Percentiles rank a stretch among this genome's conserved stretches.
These are phyloP conservation scores for Papiliotrema fonsecae DNA, from an alignment of 1,284 basidiomycete species.

Conservation along the genomic window DNA sequence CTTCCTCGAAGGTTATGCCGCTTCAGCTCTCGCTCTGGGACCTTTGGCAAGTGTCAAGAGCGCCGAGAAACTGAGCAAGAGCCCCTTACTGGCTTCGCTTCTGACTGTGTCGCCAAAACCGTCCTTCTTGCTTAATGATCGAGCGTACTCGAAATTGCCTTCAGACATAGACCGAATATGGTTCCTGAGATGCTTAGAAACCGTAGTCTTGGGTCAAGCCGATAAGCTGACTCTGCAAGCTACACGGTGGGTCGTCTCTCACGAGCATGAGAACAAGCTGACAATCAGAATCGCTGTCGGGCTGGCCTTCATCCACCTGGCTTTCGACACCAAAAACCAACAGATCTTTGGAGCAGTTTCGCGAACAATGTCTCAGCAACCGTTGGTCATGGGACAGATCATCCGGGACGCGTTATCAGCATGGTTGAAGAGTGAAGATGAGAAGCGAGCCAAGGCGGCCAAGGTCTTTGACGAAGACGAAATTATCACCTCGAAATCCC, in stretches of 20 bases:
- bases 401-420: slow-evolving; percentile 57
- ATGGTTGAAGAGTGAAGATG: slow-evolving; percentile 35
- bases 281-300: slow-evolving; percentile 58
- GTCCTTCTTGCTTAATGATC: slow-evolving; percentile 80
- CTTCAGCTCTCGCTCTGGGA: slow-evolving; percentile 64
- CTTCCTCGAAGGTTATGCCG: slow-evolving; percentile 77
- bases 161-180: slow-evolving; percentile 66
- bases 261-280: background rate
- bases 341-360: slow-evolving; percentile 54
- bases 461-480: slow-evolving; percentile 28
- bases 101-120: slow-evolving; percentile 58
- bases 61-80: slow-evolving; percentile 29
- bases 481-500: slow-evolving; percentile 20
- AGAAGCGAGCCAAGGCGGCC: slow-evolving; percentile 9
- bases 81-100: slow-evolving; percentile 39
- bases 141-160: slow-evolving; percentile 69
- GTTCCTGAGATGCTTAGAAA: slow-evolving; percentile 66
- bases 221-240: slow-evolving; percentile 57
- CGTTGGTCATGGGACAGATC: slow-evolving; percentile 55
- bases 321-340: slow-evolving; percentile 56
- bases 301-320: slow-evolving; percentile 62
- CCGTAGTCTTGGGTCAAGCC: slow-evolving; percentile 54
- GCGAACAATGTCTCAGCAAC: slow-evolving; percentile 31
- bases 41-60: slow-evolving; percentile 47
- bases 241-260: slow-evolving; percentile 53